A percentile compares a stretch with the other conserved stretches of the same genome.
Conservation (phyloP, 2,329 filamentous ascomycete species). For the Chalaropsis ovoidea region DNA sequence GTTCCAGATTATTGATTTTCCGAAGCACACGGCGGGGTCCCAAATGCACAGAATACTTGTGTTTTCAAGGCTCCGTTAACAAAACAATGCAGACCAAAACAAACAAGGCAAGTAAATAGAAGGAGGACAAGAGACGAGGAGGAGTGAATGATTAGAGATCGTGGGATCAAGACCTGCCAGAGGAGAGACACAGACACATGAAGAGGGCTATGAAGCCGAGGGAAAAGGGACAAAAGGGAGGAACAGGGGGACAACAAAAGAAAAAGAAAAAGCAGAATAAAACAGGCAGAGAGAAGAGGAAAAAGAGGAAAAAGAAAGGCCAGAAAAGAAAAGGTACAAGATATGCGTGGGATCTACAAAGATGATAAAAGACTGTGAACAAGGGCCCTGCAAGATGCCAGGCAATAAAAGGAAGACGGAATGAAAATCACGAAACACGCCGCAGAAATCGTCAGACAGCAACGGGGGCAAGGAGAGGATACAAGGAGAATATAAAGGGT, state of each 20-base stretch:
- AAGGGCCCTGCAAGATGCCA: neutral
- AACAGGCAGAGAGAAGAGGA: neutral
- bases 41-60: no score
- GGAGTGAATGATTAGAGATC: neutral
- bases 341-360: neutral
- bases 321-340: slow-evolving; percentile 7
- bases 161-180: slow-evolving; percentile 13
- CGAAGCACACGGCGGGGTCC: no score
- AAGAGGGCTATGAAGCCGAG: neutral
- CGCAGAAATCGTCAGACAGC: slow-evolving; percentile 11
- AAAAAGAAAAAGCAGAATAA: neutral
- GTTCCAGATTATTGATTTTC: neutral
- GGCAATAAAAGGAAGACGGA: slow-evolving; percentile 10
- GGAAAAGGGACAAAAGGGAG: neutral
- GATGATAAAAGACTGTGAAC: neutral
- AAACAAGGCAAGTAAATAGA: neutral
- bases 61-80: neutral
- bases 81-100: neutral
- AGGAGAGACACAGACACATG: neutral
- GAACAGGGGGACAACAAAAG: neutral
- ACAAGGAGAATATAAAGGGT: slow-evolving; percentile 3
- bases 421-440: slow-evolving; percentile 20
- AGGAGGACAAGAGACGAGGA: neutral
- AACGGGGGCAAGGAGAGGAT: neutral
- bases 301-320: neutral